phyloP scores from a whole-genome alignment of 495 filamentous ascomycete genomes.

The Chaetomidium leptoderma region DNA sequence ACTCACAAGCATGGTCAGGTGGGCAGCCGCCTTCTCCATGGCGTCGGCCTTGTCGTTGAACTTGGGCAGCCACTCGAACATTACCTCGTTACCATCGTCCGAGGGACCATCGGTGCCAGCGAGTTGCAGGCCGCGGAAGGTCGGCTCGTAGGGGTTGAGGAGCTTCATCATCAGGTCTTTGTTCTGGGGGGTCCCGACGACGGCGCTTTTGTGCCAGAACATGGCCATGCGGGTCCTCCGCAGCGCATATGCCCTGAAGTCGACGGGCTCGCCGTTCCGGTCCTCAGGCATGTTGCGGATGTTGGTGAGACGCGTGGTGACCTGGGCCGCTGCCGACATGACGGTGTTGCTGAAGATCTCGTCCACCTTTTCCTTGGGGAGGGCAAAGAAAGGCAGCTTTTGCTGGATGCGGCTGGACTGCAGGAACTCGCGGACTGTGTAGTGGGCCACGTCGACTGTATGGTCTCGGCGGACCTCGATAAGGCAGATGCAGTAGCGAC shows the following conservation, averaged over 20 bases:
- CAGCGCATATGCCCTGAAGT: neutral
- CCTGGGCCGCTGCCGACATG: neutral
- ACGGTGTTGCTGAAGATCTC: neutral
- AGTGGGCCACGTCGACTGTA: constrained; percentile 13
- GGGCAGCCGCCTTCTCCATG: neutral
- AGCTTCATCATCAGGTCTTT: neutral
- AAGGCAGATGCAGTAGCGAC: constrained; percentile 8
- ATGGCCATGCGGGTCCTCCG: neutral
- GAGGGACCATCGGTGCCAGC: neutral
- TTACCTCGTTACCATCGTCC: neutral
- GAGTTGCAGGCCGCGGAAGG: neutral
- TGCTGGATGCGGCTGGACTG: neutral
- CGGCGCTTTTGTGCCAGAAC: neutral
- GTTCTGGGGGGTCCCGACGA: neutral
- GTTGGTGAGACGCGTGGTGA: neutral
- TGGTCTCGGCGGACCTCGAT: neutral
- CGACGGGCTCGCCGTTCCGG: neutral
- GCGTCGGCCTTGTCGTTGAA: neutral
- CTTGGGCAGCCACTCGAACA: constrained; percentile 2
- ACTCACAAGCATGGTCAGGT: constrained; percentile 3
- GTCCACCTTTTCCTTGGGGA: neutral
- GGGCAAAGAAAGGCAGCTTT: neutral
- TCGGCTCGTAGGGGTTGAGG: neutral
- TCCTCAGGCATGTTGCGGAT: neutral
- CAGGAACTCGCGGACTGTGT: constrained; percentile 22